Evolutionary conservation across 23 red algal genomes (phyloP).

Genomic region (Gracilariopsis chorda): DNA sequence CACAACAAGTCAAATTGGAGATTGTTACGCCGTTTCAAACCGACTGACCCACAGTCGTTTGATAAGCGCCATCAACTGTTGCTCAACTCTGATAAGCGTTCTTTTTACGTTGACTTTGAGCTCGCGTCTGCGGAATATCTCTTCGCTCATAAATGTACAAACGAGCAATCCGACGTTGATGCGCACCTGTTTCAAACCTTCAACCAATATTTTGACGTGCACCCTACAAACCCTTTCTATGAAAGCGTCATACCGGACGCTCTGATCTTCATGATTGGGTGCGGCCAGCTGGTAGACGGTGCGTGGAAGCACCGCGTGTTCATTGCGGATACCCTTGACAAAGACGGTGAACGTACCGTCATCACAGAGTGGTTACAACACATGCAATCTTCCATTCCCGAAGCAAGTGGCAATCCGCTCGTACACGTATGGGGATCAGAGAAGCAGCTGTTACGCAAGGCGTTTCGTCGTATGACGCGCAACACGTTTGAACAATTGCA

Average conservation of each 20-base stretch:
- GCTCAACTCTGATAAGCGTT: not conserved
- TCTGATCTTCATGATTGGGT: slow-evolving; percentile 65
- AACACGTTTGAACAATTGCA: not conserved
- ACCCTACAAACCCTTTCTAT: not conserved
- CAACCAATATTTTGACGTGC: not conserved
- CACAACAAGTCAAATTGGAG: slow-evolving; percentile 53
- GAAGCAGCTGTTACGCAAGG: slow-evolving; percentile 4
- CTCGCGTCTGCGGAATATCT: slow-evolving; percentile 22
- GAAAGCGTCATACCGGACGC: not conserved
- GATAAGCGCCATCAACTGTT: not conserved
- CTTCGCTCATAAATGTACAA: not conserved
- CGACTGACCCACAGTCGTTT: not conserved
- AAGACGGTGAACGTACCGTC: not conserved
- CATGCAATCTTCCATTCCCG: not conserved
- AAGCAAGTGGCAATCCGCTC: not conserved
- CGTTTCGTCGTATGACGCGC: slow-evolving; percentile 4
- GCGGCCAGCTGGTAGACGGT: slow-evolving; percentile 25
- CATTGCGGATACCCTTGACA: not conserved
- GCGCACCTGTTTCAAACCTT: not conserved
- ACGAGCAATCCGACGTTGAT: not conserved
- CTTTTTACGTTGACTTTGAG: slow-evolving; percentile 61
- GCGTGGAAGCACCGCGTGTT: slow-evolving; percentile 33
- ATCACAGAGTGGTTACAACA: slow-evolving; percentile 31
- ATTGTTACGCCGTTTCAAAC: not conserved
- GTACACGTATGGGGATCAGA: slow-evolving; percentile 53